Evolutionary conservation across 805 yeast species (phyloP).

Genomic region (Nadsonia fulvescens): DNA sequence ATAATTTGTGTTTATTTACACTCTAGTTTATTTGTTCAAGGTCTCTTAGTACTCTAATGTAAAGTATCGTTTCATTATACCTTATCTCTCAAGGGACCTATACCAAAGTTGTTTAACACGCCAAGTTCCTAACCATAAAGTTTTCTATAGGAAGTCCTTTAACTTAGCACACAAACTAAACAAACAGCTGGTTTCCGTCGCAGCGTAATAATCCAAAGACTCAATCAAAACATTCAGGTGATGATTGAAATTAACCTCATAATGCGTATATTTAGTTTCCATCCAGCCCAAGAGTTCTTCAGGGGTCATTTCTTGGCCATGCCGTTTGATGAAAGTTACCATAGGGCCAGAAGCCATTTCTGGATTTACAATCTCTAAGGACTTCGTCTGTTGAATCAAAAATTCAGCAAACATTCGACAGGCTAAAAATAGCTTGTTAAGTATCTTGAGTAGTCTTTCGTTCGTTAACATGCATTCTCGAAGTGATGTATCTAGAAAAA

Average conservation of each 20-base stretch:
- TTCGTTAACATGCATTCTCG: slow-evolving; percentile 52
- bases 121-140: too few relatives aligned
- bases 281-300: slow-evolving; percentile 14
- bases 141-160: too few relatives aligned
- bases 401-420: slow-evolving; percentile 15
- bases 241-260: slow-evolving; percentile 23
- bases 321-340: slow-evolving; percentile 8
- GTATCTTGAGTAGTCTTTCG: slow-evolving; percentile 29
- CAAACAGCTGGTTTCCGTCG: slow-evolving; percentile 25
- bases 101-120: too few relatives aligned
- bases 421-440: slow-evolving; percentile 24
- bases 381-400: slow-evolving; percentile 9
- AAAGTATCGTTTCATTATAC: too few relatives aligned
- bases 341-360: slow-evolving; percentile 6
- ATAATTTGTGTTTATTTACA: too few relatives aligned
- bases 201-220: slow-evolving; percentile 25
- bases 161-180: slow-evolving; percentile 25
- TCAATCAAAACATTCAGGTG: slow-evolving; percentile 25
- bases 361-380: slow-evolving; percentile 15
- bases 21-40: too few relatives aligned
- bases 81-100: too few relatives aligned
- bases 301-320: slow-evolving; percentile 11
- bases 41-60: too few relatives aligned
- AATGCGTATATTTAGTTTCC: slow-evolving; percentile 14
- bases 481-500: slow-evolving; percentile 42